phyloP scores from a whole-genome alignment of 1,284 basidiomycete genomes.

The Laetiporus sulphureus region DNA sequence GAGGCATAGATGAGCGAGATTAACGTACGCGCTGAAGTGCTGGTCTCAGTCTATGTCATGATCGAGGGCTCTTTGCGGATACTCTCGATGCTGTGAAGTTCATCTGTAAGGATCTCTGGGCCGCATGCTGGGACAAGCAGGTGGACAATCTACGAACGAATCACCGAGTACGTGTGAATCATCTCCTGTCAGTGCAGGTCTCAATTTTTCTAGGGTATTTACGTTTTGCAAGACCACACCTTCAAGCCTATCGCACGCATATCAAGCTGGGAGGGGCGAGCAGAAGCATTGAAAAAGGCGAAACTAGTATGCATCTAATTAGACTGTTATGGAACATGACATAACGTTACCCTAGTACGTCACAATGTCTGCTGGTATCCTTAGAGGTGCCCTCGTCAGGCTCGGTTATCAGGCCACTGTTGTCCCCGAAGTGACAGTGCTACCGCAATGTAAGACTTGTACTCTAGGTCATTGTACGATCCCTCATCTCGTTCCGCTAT shows the following conservation, averaged over 20 bases:
- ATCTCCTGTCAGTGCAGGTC: not conserved
- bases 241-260: constrained; percentile 81
- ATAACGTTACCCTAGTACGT: constrained; percentile 48
- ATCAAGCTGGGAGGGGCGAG: constrained; percentile 71
- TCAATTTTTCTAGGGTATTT: constrained; percentile 63
- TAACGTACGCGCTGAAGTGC: not conserved
- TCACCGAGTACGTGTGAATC: constrained; percentile 57
- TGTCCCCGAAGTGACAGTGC: constrained; percentile 66
- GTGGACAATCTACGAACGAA: constrained; percentile 95
- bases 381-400: constrained; percentile 74
- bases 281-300: constrained; percentile 68
- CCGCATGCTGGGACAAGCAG: constrained; percentile 84
- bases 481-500: not conserved
- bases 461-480: not conserved
- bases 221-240: constrained; percentile 86
- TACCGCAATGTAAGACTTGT: constrained; percentile 72
- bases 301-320: constrained; percentile 51
- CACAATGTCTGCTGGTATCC: constrained; percentile 73
- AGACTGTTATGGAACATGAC: not conserved
- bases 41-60: constrained; percentile 58
- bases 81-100: constrained; percentile 93
- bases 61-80: constrained; percentile 70
- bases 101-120: constrained; percentile 94
- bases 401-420: constrained; percentile 75
- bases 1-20: constrained; percentile 23